Conservation (phyloP, 202 grass and related monocot species). For the Digitaria exilis region DNA sequence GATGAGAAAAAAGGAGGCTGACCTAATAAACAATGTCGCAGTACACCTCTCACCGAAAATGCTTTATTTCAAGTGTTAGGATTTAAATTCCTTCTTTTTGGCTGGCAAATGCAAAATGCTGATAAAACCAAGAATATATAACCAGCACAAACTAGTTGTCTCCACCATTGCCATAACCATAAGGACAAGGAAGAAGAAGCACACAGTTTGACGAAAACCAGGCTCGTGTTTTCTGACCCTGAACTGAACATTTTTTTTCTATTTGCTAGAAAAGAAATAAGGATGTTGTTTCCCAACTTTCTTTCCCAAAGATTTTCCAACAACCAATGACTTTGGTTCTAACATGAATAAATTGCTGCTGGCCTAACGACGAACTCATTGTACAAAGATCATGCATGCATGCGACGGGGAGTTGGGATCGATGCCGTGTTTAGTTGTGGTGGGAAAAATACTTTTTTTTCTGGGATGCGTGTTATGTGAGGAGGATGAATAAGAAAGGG, state of each 20-base stretch:
- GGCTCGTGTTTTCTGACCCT: neutral
- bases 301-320: neutral
- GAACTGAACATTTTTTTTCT: neutral
- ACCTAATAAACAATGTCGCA: neutral
- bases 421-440: too few relatives aligned
- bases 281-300: neutral
- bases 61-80: neutral
- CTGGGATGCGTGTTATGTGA: too few relatives aligned
- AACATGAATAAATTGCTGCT: neutral
- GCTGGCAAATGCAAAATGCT: neutral
- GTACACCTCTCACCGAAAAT: too few relatives aligned
- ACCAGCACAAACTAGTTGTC: neutral
- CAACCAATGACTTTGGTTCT: neutral
- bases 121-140: neutral
- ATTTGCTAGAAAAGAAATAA: neutral
- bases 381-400: neutral
- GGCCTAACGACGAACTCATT: neutral
- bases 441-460: too few relatives aligned
- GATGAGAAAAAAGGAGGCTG: neutral
- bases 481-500: too few relatives aligned
- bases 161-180: neutral
- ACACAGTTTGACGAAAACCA: neutral
- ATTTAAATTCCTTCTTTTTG: neutral
- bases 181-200: neutral
- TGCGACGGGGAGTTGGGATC: neutral